Evolutionary conservation across 306 rosid species (phyloP), one percentile per base, ranked within the genome.

Genomic region (Cicer cuneatum): DNA sequence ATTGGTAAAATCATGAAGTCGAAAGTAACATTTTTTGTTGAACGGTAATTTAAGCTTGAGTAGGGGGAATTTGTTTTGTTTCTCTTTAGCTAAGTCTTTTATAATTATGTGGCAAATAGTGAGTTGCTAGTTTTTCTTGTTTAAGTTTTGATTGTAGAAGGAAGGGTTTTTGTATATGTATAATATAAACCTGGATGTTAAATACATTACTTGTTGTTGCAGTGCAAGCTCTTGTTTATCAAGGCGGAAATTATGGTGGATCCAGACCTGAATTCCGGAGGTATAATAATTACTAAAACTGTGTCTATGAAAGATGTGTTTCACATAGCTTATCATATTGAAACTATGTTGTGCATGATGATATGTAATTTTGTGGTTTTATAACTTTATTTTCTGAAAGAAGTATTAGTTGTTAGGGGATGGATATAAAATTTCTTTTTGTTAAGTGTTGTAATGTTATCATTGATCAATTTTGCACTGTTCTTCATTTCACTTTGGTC

Each of bases 191-290:
- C 49, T 51, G 73, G 43, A 43, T 65, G 48, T 38, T 41, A 69
- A 81, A 54, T 45, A 24, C 13, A 18, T 64, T 64, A 16, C 77
- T 57, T 43, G 72, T 57, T 43, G 72, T 78, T 82, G 85, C 90
- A 94, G 97, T 76, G 79, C 93, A 88, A 86, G 89, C 84, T 76
- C 51, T 79, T 76, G 84, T 73, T 66, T 85, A 84, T 82, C 92
- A 90, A 83, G 96, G 81, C 45, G 93, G 77, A 82, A 83, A 77
- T 13, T 73, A 72, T 63, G 85, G 82, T 65, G 88, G 76, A 83
- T 46, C 86, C 49, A 62, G 74, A 37, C 75, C 81, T 15, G 87
- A 84, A 57, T 57, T 74, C 48, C 88, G 40, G 76, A 91, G 97
- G 97, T 93, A 88, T 61, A 43, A 38, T 46, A 43, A 38, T 46